phyloP scores from a whole-genome alignment of 768 basidiomycete species.

The Suillus cothurnatus region DNA sequence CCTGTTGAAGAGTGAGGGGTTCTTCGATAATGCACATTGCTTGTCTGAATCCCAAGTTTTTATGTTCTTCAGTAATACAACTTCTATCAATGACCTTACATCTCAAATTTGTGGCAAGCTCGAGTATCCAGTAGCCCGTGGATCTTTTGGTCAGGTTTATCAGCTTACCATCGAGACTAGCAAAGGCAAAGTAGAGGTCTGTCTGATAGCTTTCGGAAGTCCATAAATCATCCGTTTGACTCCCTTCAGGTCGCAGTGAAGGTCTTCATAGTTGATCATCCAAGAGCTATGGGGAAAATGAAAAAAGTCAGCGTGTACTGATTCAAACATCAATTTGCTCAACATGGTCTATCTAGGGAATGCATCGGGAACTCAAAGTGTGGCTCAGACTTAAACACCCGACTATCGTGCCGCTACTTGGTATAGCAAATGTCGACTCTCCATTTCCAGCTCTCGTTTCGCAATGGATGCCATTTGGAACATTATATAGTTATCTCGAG shows the following conservation, averaged over 20 bases:
- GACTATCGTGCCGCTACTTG: conserved; percentile 23
- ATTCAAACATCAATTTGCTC: background rate
- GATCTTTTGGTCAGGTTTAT: background rate
- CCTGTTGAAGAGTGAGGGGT: no score
- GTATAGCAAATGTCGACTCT: conserved; percentile 6
- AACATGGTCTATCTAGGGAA: conserved; percentile 8
- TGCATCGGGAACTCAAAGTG: conserved; percentile 22
- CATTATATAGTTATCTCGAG: background rate
- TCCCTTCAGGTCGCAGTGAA: background rate
- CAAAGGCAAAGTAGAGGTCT: background rate
- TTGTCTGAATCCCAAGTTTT: no score
- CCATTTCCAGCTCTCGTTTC: background rate
- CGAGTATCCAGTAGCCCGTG: background rate
- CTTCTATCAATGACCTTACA: background rate
- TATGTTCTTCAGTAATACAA: background rate
- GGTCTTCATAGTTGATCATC: background rate
- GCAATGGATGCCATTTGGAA: background rate
- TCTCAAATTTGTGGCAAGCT: background rate
- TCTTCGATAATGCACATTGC: no score
- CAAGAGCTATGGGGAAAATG: background rate
- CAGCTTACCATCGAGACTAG: background rate
- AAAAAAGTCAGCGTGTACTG: background rate
- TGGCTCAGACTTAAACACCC: conserved; percentile 20
- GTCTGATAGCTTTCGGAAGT: background rate
- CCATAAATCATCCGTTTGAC: background rate